These are phyloP conservation scores for Colletotrichum lini DNA, from an alignment of 2,329 filamentous ascomycete genomes.

Conservation along the genomic window DNA sequence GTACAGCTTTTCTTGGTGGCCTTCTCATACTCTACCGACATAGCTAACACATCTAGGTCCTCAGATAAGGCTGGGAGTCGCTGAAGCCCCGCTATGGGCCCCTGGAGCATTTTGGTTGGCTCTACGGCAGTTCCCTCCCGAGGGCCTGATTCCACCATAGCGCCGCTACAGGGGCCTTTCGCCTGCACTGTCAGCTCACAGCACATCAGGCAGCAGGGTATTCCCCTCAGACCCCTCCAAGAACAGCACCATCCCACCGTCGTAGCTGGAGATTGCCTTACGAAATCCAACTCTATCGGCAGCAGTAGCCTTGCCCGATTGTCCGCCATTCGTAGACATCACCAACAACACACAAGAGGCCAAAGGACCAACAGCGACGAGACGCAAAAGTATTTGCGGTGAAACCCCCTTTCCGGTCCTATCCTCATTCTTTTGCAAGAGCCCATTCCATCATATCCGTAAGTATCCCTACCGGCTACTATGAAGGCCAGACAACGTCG, in stretches of 20 bases:
- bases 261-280: conserved; percentile 11
- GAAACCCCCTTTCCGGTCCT: too few species aligned
- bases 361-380: conserved; percentile 8
- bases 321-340: conserved; percentile 13
- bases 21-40: neutral
- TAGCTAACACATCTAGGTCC: too few species aligned
- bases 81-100: neutral
- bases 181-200: neutral
- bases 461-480: neutral
- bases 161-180: neutral
- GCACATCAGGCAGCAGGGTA: conserved; percentile 1
- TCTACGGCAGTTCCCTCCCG: neutral
- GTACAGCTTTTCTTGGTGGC: too few species aligned
- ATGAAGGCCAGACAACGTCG: neutral
- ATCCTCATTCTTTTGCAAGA: neutral
- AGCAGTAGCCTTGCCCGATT: conserved; percentile 11
- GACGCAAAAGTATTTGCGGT: neutral
- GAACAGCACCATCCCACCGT: neutral
- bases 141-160: neutral
- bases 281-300: neutral
- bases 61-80: neutral
- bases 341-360: conserved; percentile 7
- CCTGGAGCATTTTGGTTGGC: neutral
- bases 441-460: conserved; percentile 1
- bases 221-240: conserved; percentile 12